Evolutionary conservation across 2,329 filamentous ascomycete genomes (phyloP).

Genomic region (Beauveria sp.): DNA sequence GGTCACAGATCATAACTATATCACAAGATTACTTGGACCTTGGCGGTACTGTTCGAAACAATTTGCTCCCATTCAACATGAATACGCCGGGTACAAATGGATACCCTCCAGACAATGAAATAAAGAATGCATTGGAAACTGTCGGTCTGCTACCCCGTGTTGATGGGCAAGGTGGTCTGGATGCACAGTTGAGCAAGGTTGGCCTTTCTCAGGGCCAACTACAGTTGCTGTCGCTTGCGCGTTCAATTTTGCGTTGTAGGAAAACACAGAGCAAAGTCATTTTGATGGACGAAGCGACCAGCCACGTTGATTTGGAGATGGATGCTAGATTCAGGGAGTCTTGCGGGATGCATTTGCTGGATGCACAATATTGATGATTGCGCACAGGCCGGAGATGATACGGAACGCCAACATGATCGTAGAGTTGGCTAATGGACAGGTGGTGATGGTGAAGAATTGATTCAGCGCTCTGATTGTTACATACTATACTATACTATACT

Average conservation of each 20-base stretch:
- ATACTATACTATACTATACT: too few species aligned
- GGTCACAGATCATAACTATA: conserved; percentile 37
- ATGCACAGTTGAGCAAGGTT: conserved; percentile 21
- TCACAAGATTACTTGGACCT: conserved; percentile 40
- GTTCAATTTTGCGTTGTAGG: conserved; percentile 14
- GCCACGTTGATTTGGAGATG: conserved; percentile 14
- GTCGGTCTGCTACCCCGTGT: conserved; percentile 12
- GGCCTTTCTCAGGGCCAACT: conserved; percentile 22
- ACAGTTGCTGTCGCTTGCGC: not conserved
- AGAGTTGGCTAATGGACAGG: not conserved
- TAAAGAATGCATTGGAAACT: not conserved
- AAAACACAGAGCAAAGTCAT: not conserved
- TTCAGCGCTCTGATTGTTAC: too few species aligned
- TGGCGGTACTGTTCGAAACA: conserved; percentile 13
- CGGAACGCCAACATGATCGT: not conserved
- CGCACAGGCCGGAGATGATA: conserved; percentile 12
- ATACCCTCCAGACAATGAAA: conserved; percentile 4
- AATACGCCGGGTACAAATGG: conserved; percentile 27
- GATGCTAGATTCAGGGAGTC: conserved; percentile 10
- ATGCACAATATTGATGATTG: conserved; percentile 12
- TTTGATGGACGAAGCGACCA: conserved; percentile 6
- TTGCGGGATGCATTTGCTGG: conserved; percentile 11
- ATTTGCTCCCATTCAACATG: conserved; percentile 20
- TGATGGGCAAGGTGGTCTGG: conserved; percentile 25
- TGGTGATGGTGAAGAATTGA: not conserved